Conservation (phyloP, 805 yeast species). For the Danielia reshetovae region DNA sequence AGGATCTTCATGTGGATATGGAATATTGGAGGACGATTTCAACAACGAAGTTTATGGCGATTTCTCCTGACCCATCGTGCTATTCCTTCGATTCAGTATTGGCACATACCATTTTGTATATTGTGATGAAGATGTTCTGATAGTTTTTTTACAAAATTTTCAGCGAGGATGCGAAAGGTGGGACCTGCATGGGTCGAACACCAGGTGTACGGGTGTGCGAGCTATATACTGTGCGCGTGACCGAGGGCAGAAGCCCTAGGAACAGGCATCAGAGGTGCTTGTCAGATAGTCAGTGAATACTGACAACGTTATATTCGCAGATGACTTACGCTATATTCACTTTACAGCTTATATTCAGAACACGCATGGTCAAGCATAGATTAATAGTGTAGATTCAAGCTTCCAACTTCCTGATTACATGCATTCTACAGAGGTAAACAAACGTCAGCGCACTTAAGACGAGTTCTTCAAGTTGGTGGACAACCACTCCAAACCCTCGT, state of each 20-base stretch:
- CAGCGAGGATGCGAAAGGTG: slow-evolving; percentile 7
- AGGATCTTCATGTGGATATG: too few species aligned
- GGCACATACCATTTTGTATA: slow-evolving; percentile 20
- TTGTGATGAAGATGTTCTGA: slow-evolving; percentile 11
- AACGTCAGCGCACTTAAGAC: not conserved
- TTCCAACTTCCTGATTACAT: slow-evolving; percentile 4
- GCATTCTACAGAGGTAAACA: slow-evolving; percentile 2
- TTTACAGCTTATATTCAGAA: not conserved
- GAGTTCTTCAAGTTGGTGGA: slow-evolving; percentile 22
- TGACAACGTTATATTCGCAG: too few species aligned
- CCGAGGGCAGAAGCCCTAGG: slow-evolving; percentile 14
- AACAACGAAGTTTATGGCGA: too few species aligned
- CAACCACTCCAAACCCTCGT: slow-evolving; percentile 27
- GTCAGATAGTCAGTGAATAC: too few species aligned
- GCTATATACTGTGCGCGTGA: slow-evolving; percentile 3
- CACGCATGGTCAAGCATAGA: too few species aligned
- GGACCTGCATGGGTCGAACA: too few species aligned
- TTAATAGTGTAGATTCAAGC: not conserved
- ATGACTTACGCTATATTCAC: too few species aligned
- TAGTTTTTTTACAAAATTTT: slow-evolving; percentile 13
- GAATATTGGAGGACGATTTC: too few species aligned
- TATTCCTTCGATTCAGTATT: too few species aligned
- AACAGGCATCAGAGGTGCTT: too few species aligned
- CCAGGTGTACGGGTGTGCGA: slow-evolving; percentile 1
- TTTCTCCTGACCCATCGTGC: too few species aligned